Conservation (phyloP, 352 stramenopile species). For the Pythium rishiriense region DNA sequence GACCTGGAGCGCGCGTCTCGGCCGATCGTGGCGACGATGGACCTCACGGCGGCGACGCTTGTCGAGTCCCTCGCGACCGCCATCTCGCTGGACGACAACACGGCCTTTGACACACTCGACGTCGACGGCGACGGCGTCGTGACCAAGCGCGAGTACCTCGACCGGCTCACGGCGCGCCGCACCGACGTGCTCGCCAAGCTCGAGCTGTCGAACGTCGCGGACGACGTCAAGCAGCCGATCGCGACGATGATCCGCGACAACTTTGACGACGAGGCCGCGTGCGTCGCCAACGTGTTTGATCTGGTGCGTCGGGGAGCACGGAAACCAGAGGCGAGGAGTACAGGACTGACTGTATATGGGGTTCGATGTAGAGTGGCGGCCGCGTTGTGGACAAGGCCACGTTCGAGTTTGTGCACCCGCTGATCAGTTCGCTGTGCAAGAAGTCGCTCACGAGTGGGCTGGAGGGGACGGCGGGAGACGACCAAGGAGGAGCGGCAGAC, state of each 20-base stretch:
- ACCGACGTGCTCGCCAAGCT: constrained; percentile 23
- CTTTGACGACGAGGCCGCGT: constrained; percentile 17
- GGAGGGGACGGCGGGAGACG: not conserved
- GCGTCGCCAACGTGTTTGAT: constrained; percentile 20
- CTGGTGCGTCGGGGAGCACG: not conserved
- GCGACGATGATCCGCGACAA: constrained; percentile 13
- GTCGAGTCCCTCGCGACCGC: constrained; percentile 1
- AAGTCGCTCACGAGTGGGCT: not conserved
- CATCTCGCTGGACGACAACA: not conserved
- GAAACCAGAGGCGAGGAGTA: not conserved
- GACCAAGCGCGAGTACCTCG: constrained; percentile 25
- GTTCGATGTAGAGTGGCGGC: constrained; percentile 7
- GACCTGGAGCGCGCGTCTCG: not conserved
- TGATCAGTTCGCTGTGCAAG: constrained; percentile 23
- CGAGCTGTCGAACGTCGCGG: constrained; percentile 17
- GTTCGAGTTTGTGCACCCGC: constrained; percentile 24
- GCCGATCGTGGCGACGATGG: not conserved
- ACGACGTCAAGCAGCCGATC: constrained; percentile 17
- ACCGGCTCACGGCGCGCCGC: not conserved
- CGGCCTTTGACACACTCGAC: constrained; percentile 21
- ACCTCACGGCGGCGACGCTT: not conserved
- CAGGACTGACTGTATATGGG: not conserved
- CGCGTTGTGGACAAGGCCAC: constrained; percentile 8
- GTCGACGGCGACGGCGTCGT: constrained; percentile 19
- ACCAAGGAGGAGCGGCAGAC: constrained; percentile 5